Conservation (phyloP, 108 stramenopile genomes). For the Pseudonitzschia pungens region DNA sequence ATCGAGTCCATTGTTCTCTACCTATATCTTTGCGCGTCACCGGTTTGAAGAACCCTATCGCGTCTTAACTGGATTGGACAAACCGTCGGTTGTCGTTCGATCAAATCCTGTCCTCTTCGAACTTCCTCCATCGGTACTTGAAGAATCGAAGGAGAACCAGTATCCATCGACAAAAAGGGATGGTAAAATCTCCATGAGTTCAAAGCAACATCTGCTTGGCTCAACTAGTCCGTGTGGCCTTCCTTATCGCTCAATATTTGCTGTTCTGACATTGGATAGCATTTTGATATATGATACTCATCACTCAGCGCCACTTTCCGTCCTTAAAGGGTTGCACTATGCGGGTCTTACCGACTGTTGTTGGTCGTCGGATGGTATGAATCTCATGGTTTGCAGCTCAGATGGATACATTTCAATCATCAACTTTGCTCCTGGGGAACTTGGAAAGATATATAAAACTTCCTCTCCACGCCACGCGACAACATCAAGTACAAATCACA, state of each 20-base stretch:
- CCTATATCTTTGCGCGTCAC: slow-evolving; percentile 78
- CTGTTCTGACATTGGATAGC: slow-evolving; percentile 75
- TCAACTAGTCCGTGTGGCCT: slow-evolving; percentile 19
- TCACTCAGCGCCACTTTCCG: slow-evolving; percentile 63
- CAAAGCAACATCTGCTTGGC: slow-evolving; percentile 13
- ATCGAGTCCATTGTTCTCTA: slow-evolving; percentile 58
- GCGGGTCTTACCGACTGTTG: slow-evolving; percentile 80
- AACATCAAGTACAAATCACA: neutral
- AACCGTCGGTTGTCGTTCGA: slow-evolving; percentile 82
- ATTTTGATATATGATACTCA: slow-evolving; percentile 84
- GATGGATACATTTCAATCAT: slow-evolving; percentile 88
- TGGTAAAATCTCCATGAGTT: neutral
- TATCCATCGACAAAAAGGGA: slow-evolving; percentile 2
- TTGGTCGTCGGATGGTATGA: slow-evolving; percentile 81
- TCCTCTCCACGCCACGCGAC: neutral
- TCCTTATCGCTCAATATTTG: slow-evolving; percentile 80
- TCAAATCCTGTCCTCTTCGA: slow-evolving; percentile 81
- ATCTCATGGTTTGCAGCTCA: slow-evolving; percentile 73
- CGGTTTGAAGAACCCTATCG: slow-evolving; percentile 78
- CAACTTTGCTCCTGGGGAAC: slow-evolving; percentile 73
- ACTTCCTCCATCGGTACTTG: slow-evolving; percentile 42
- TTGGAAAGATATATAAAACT: slow-evolving; percentile 49
- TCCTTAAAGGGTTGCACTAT: slow-evolving; percentile 81
- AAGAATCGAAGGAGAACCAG: slow-evolving; percentile 41
- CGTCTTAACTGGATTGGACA: slow-evolving; percentile 76